Conservation (phyloP, 345 rosid species). For the Syzygium oleosum region DNA sequence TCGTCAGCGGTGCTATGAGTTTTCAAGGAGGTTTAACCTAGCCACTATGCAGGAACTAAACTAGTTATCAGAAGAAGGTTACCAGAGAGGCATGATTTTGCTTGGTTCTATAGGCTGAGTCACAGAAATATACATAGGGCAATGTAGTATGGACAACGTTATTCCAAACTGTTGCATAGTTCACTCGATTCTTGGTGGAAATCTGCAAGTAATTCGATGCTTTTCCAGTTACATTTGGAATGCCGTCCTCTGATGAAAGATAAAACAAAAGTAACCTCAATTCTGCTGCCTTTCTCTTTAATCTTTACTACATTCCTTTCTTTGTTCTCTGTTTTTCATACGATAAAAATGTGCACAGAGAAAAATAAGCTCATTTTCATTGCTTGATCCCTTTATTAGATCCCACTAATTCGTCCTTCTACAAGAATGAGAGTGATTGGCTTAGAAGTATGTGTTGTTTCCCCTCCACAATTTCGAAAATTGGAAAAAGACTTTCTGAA, state of each 20-base stretch:
- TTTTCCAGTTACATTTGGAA: neutral
- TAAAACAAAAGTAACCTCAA: neutral
- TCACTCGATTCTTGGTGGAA: neutral
- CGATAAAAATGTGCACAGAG: neutral
- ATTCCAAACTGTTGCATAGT: neutral
- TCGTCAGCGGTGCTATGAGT: neutral
- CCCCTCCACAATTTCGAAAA: neutral
- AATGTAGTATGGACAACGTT: neutral
- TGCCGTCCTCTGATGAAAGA: neutral
- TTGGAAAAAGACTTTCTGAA: neutral
- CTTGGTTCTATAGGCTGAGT: neutral
- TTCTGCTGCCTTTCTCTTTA: neutral
- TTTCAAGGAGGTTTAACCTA: neutral
- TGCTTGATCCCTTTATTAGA: neutral
- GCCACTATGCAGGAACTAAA: neutral
- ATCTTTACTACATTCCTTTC: neutral
- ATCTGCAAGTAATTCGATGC: neutral
- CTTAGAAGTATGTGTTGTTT: neutral
- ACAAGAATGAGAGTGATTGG: neutral
- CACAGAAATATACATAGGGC: neutral
- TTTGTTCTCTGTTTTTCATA: neutral
- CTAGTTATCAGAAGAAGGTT: neutral
- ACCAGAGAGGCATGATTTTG: neutral
- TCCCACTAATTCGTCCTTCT: neutral
- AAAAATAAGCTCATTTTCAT: neutral